Evolutionary conservation across 192 early-diverging fungal species (phyloP).

Genomic region (Geranomyces variabilis): DNA sequence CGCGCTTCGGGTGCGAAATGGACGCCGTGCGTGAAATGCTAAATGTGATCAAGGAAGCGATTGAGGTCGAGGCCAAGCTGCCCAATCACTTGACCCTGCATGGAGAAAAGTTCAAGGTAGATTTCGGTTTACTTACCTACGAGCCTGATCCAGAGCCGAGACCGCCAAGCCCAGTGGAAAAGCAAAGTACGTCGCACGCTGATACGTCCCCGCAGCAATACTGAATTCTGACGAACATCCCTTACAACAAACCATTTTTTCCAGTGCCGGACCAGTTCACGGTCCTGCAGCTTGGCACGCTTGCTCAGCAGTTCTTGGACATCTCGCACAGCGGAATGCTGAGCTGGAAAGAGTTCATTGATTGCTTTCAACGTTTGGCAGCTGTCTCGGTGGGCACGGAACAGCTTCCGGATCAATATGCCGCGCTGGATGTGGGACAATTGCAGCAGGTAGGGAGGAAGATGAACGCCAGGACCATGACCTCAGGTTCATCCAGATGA

Average conservation of each 20-base stretch:
- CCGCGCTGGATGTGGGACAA: slow-evolving; percentile 39
- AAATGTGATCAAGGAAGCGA: slow-evolving; percentile 60
- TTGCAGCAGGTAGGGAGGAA: slow-evolving; percentile 50
- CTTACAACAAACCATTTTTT: not conserved
- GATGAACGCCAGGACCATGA: not conserved
- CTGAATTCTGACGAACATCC: not conserved
- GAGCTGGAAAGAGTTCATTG: slow-evolving; percentile 48
- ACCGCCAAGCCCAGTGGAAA: slow-evolving; percentile 58
- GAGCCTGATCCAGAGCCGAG: slow-evolving; percentile 61
- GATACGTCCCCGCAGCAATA: not conserved
- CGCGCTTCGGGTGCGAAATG: slow-evolving; percentile 58
- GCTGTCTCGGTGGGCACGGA: slow-evolving; percentile 45
- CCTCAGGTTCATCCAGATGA: too few relatives aligned
- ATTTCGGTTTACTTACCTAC: slow-evolving; percentile 51
- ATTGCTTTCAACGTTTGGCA: slow-evolving; percentile 42
- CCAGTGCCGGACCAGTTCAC: slow-evolving; percentile 57
- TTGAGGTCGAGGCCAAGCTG: slow-evolving; percentile 55
- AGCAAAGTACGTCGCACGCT: slow-evolving; percentile 39
- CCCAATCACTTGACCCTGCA: slow-evolving; percentile 56
- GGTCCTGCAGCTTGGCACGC: slow-evolving; percentile 50
- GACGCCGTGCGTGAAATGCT: slow-evolving; percentile 59
- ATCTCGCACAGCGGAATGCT: slow-evolving; percentile 46
- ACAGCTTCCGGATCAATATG: slow-evolving; percentile 51
- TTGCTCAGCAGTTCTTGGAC: slow-evolving; percentile 43
- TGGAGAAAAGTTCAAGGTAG: slow-evolving; percentile 60